Evolutionary conservation across 2,329 filamentous ascomycete species (phyloP), one percentile per base, ranked within the genome.

Genomic region (Diaporthe sp.): DNA sequence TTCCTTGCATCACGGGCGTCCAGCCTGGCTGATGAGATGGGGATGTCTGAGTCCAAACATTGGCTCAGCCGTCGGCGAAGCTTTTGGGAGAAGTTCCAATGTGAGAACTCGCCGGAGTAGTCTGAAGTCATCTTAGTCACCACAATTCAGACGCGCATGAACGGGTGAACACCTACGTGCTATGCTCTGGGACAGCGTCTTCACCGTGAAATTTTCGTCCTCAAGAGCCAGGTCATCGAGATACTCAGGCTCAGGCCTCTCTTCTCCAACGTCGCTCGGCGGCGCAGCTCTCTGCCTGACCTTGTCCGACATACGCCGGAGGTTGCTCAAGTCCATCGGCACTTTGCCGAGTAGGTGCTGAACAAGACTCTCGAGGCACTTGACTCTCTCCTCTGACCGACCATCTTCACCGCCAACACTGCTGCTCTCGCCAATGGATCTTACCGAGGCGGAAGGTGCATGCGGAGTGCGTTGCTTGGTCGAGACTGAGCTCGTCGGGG

Each of bases 1-100:
- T 81, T 81, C 19, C 79, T 58, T 12, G 77, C 32, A 25, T 61
- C 39, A 78, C 78, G 66, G 44, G 72, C n/a, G 10, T 73, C 66
- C 17, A 70, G 58, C n/a, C 53, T 70, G 69, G 55, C 70, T n/a
- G 55, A 32, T 50, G 66, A 56, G n/a, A 74, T 32, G 4, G 73
- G 61, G 9, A 70, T 44, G 22, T 70, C 56, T 0, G 69, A 70
- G 59, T 74, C 73, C 17, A 76, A 51, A 32, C 70, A 76, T 27
- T 76, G 73, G 56, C 72, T 75, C 17, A 76, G 65, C 17, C 75
- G 30, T 5, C 73, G 75, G 4, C 75, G 65, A n/a, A 88, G 85
- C 78, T 85, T 86, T n/a, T 85, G 83, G 53, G 86, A 88, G 77
- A 88, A 88, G 75, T 88, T 88, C 85, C 86, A 88, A 72, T 88